These are phyloP conservation scores for Cladosporium sp. DNA, from an alignment of 2,329 filamentous ascomycete genomes.

Conservation along the genomic window DNA sequence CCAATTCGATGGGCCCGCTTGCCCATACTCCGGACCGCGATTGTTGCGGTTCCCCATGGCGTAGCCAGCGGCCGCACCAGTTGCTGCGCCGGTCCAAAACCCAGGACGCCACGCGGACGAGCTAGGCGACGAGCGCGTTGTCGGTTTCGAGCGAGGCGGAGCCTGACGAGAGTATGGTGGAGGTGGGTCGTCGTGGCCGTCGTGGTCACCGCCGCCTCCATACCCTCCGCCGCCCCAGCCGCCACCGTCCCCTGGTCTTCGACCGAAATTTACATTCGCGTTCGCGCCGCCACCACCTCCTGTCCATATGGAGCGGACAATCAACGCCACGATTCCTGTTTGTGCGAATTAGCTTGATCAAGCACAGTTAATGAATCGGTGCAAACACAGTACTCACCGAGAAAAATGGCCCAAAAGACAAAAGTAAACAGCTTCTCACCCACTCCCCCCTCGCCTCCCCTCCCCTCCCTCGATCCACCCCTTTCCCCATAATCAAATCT, in stretches of 20 bases:
- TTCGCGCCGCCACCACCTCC: slow-evolving; percentile 9
- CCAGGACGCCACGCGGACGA: slow-evolving; percentile 59
- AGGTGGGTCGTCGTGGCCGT: slow-evolving; percentile 41
- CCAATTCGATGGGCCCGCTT: slow-evolving; percentile 29
- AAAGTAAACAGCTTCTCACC: slow-evolving; percentile 39
- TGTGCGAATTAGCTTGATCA: background rate
- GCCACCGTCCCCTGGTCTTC: slow-evolving; percentile 29
- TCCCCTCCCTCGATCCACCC: slow-evolving; percentile 59
- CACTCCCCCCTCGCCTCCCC: slow-evolving; percentile 67
- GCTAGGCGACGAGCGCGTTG: slow-evolving; percentile 8
- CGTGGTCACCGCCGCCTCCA: slow-evolving; percentile 40
- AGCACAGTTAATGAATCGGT: no score
- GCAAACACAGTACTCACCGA: slow-evolving; percentile 31
- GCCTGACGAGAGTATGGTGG: slow-evolving; percentile 41
- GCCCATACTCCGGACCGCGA: slow-evolving; percentile 27
- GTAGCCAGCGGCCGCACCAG: slow-evolving; percentile 66
- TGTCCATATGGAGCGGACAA: slow-evolving; percentile 29
- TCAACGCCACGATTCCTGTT: slow-evolving; percentile 24
- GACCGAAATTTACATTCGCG: background rate
- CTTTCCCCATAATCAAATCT: slow-evolving; percentile 50
- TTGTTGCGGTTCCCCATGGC: slow-evolving; percentile 46
- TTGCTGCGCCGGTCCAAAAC: slow-evolving; percentile 67
- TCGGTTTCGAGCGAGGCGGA: slow-evolving; percentile 15
- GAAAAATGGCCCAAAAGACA: slow-evolving; percentile 60
- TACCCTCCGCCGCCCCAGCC: slow-evolving; percentile 37